phyloP scores from a whole-genome alignment of 2,329 filamentous ascomycete species.

The Xylaria sp. region DNA sequence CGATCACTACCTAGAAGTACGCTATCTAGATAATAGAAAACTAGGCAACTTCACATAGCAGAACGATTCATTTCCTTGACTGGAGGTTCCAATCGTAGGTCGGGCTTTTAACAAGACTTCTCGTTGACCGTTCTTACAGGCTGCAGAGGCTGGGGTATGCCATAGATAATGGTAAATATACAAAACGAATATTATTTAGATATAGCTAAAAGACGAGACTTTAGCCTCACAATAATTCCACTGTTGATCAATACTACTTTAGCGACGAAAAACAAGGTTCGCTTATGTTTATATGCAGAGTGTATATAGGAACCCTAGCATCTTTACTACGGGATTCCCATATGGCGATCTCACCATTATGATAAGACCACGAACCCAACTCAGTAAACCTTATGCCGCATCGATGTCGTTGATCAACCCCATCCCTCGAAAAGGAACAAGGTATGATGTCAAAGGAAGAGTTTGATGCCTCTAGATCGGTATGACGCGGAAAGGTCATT shows the following conservation, averaged over 20 bases:
- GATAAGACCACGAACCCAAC: neutral
- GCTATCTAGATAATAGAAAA: no score
- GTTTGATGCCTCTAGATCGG: neutral
- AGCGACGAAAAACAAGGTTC: no score
- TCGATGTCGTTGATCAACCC: slow-evolving; percentile 4
- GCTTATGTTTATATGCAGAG: neutral
- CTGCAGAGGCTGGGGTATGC: no score
- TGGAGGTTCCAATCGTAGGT: no score
- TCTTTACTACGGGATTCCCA: neutral
- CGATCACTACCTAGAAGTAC: neutral
- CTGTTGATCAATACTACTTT: neutral
- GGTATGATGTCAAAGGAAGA: slow-evolving; percentile 9
- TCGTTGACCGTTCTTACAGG: no score
- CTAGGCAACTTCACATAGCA: no score
- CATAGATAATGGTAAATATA: neutral
- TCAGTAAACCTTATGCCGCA: neutral
- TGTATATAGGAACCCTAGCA: neutral
- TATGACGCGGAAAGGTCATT: neutral
- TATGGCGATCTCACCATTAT: neutral
- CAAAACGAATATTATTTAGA: neutral
- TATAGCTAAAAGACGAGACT: no score
- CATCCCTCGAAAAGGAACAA: neutral
- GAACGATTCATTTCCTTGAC: no score
- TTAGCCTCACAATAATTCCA: neutral
- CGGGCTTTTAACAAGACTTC: no score